Percentiles rank a stretch among this genome's conserved stretches.
Evolutionary conservation across 2,329 filamentous ascomycete genomes (phyloP).

Genomic region (Claviceps spartinae): DNA sequence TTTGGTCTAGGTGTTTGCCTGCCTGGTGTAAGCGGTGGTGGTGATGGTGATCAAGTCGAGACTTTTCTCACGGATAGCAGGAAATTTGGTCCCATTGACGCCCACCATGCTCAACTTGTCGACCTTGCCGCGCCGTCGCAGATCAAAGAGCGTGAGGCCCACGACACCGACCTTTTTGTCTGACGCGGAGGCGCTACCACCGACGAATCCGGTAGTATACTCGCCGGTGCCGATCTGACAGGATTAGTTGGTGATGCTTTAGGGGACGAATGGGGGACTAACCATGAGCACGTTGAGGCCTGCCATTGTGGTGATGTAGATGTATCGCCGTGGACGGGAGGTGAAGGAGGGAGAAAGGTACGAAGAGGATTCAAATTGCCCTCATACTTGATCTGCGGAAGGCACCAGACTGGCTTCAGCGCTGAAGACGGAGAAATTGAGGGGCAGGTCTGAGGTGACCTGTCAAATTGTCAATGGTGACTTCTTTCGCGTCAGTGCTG

Average conservation of each 20-base stretch:
- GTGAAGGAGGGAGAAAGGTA: background rate
- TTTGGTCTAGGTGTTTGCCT: conserved; percentile 75
- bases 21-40: background rate
- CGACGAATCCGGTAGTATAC: conserved; percentile 93
- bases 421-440: background rate
- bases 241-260: background rate
- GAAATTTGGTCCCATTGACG: conserved; percentile 78
- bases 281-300: conserved; percentile 59
- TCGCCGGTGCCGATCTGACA: conserved; percentile 74
- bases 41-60: background rate
- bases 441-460: background rate
- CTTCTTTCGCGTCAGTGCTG: no score
- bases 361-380: background rate
- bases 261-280: conserved; percentile 17
- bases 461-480: no score
- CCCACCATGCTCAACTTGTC: conserved; percentile 79
- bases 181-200: conserved; percentile 65
- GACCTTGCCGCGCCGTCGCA: conserved; percentile 79
- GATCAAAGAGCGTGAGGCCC: conserved; percentile 76
- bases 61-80: conserved; percentile 59
- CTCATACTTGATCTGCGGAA: background rate
- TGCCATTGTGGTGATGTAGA: conserved; percentile 26
- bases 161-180: conserved; percentile 97
- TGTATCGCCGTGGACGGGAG: background rate
- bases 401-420: no score